Base-by-base conservation (phyloP, 768 basidiomycete species). In the Leccinum sublutescens region DNA sequence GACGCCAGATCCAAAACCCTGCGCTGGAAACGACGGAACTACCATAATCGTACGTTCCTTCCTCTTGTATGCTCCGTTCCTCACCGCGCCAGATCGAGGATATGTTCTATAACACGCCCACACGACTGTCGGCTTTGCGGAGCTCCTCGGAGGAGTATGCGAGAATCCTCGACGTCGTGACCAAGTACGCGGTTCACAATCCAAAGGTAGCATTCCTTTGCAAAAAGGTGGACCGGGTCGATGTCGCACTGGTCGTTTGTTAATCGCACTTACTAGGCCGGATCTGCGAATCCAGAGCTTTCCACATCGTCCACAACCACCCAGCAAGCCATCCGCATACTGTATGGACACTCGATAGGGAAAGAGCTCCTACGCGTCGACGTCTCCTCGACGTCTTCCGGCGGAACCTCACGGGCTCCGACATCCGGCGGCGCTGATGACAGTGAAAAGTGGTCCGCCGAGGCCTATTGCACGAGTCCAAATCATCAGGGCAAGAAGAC, bases 21-120 rank as follows among this genome's bases (percentile, higher is more conserved):
- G 87, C 62, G 96, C 97, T 17, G 95, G 95, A 5, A 97, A 95
- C 66, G 91, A 97, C 57, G 97, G 97, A 3, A 98, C 97, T 0
- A 88, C 85, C 2, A 88, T 98, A 50, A 88, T 82, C 2, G 95
- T 93, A 66, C 53, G 83, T 73, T 33, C 38, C 3, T 36, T 54
- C 10, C 23, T 55, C 57, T n/a, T 21, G 21, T 38, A 3, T 15
- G 19, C 9, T 21, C 9, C 17, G 12, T 43, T 5, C 33, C 59
- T 60, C n/a, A 61, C 54, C 57, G 8, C 60, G 40, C 2, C 63
- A 98, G 95, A 94, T 94, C 25, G 93, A 98, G 73, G 91, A 98
- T 68, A 78, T 99, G 29, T 99, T 99, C 70, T 95, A 92, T 73
- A 97, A 96, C 64, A 92, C 87, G 1, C 93, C 95, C 0, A 86